Conservation (phyloP, 495 filamentous ascomycete species). For the Aspergillus taichungensis region DNA sequence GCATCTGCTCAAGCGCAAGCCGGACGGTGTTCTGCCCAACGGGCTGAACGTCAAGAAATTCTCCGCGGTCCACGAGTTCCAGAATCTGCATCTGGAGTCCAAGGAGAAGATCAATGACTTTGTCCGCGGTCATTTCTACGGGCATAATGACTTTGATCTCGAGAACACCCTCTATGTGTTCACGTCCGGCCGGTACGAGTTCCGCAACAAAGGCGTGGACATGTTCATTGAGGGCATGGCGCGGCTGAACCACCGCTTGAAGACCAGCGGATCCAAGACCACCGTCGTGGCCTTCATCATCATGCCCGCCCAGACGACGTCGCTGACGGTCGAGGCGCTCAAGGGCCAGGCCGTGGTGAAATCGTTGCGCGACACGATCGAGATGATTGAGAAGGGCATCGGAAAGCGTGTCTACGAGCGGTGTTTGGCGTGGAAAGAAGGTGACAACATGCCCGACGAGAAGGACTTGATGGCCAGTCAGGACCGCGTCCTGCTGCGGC, state of each 20-base stretch:
- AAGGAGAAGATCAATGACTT: constrained; percentile 99
- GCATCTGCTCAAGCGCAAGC: constrained; percentile 94
- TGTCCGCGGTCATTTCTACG: constrained; percentile 96
- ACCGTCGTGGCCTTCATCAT: constrained; percentile 99
- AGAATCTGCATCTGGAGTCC: constrained; percentile 90
- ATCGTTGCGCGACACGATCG: constrained; percentile 83
- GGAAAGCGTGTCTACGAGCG: constrained; percentile 92
- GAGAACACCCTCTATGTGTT: constrained; percentile 99
- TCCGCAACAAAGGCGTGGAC: constrained; percentile 95
- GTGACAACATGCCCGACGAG: constrained; percentile 84
- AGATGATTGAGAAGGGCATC: constrained; percentile 81
- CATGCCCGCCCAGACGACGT: constrained; percentile 97
- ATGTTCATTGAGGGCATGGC: constrained; percentile 98
- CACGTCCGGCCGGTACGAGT: constrained; percentile 93
- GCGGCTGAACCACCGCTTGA: constrained; percentile 87
- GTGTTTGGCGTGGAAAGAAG: constrained; percentile 88
- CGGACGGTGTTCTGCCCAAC: constrained; percentile 92
- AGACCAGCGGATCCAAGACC: constrained; percentile 73
- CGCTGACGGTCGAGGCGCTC: constrained; percentile 87
- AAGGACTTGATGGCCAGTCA: constrained; percentile 88
- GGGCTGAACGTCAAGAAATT: constrained; percentile 99
- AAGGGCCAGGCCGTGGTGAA: constrained; percentile 98
- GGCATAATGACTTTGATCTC: constrained; percentile 91
- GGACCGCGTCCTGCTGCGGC: constrained; percentile 86
- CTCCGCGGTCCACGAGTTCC: constrained; percentile 97